Conservation (phyloP, 768 basidiomycete genomes). For the Amylocystis lapponica region DNA sequence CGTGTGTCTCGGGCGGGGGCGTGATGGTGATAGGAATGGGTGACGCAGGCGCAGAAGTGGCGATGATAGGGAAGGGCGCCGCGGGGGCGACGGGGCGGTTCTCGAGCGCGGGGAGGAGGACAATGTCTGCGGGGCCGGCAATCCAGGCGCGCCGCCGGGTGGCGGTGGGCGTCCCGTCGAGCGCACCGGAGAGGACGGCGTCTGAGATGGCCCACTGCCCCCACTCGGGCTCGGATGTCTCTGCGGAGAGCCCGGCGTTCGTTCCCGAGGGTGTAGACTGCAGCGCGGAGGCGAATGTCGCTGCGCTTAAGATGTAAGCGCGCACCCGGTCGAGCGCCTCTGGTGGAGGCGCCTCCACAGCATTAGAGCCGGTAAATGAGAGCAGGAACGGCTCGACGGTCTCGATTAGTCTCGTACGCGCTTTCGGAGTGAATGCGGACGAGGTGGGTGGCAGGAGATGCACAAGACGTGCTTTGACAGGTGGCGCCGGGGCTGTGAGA, state of each 20-base stretch:
- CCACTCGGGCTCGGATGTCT: constrained; percentile 6
- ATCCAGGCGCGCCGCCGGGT: constrained; percentile 24
- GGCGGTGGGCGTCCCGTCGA: constrained; percentile 21
- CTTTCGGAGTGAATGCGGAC: background rate
- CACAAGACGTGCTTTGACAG: constrained; percentile 19
- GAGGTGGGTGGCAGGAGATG: constrained; percentile 26
- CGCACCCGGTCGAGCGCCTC: constrained; percentile 18
- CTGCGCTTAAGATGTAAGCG: constrained; percentile 25
- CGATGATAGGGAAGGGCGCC: background rate
- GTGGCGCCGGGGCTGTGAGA: too few relatives aligned
- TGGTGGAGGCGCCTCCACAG: too few relatives aligned
- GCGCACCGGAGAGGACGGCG: constrained; percentile 27
- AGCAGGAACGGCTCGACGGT: constrained; percentile 33
- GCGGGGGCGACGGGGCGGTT: constrained; percentile 6
- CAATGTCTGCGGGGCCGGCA: constrained; percentile 25
- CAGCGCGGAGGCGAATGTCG: constrained; percentile 20
- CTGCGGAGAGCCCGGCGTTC: background rate
- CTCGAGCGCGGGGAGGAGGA: constrained; percentile 18
- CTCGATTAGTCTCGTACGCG: constrained; percentile 24
- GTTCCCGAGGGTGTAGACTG: constrained; percentile 5
- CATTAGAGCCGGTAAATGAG: constrained; percentile 25
- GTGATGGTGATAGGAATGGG: constrained; percentile 1
- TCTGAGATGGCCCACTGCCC: constrained; percentile 31
- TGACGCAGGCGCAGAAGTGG: constrained; percentile 2
- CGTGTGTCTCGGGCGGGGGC: background rate